phyloP scores from a whole-genome alignment of 2,329 filamentous ascomycete genomes.

The Mariannaea sp. region DNA sequence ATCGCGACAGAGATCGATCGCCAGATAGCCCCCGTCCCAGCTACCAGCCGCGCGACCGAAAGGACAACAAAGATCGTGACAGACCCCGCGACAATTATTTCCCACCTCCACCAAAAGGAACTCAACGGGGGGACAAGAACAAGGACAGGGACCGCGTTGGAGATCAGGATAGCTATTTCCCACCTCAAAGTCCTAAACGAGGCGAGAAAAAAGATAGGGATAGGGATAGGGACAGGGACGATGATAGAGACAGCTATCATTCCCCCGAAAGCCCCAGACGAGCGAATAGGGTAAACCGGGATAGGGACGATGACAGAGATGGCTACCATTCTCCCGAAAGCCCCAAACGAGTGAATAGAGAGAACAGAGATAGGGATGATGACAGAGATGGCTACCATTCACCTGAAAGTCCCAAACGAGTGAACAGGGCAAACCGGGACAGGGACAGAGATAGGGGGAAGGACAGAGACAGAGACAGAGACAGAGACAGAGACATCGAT shows the following conservation, averaged over 20 bases:
- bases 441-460: neutral
- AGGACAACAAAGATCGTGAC: conserved; percentile 15
- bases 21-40: conserved; percentile 3
- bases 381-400: neutral
- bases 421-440: conserved; percentile 8
- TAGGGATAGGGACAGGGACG: conserved; percentile 12
- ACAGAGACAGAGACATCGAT: conserved; percentile 5
- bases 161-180: conserved; percentile 5
- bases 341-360: conserved; percentile 5
- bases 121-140: neutral
- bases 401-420: neutral
- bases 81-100: conserved; percentile 4
- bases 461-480: neutral
- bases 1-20: neutral
- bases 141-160: neutral
- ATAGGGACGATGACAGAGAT: conserved; percentile 7
- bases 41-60: conserved; percentile 15
- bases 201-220: conserved; percentile 19
- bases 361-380: conserved; percentile 7
- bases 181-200: neutral
- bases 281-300: conserved; percentile 11
- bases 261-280: neutral
- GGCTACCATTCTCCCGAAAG: neutral
- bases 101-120: neutral
- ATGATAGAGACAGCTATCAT: conserved; percentile 1